Evolutionary conservation across 202 grass and related monocot species (phyloP), one percentile per base, ranked within the genome.

Genomic region (Hordeum pubiflorum): DNA sequence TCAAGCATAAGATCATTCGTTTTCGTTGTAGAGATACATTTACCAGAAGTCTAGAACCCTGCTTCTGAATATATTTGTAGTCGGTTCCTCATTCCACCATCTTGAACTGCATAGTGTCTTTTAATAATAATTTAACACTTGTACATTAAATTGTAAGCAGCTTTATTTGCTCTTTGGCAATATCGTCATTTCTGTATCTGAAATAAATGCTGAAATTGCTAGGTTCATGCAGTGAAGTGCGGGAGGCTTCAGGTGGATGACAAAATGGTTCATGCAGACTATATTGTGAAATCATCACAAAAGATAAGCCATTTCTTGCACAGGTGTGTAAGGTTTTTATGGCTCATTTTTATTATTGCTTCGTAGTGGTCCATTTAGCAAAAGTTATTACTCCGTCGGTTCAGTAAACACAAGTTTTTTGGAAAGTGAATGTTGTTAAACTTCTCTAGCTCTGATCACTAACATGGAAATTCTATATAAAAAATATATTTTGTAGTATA

Each of bases 281-380:
- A 94, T 87, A 77, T 93, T 8, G 86, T 98, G 26, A 83, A 86
- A 81, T 90, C 84, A 22, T 98, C 95, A 31, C 95, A 98, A 69
- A 95, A 91, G 74, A 98, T 95, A 64, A 98, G 90, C 84, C 95
- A 98, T 79, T 98, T 98, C 69, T 59, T 98, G 77, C 95, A 98
- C 78, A 93, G 95, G 95, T 98, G 32, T 77, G 84, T 74, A 34
- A 7, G 63, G 44, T 50, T 26, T 12, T 78, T 13, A 61, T 60
- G 46, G 12, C 0, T 9, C 67, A 78, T 36, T 52, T 63, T 12
- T 1, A 56, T 74, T 40, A 78, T 67, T 75, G 14, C 7, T 52
- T 52, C 3, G n/a, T 24, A 75, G 11, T 34, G 24, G 55, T 9
- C 21, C 26, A 55, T 79, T 39, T n/a, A 24, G 43, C n/a, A 20